A percentile compares a stretch with the other conserved stretches of the same genome.
Evolutionary conservation across 345 rosid species (phyloP).

Genomic region (Ricinus communis): DNA sequence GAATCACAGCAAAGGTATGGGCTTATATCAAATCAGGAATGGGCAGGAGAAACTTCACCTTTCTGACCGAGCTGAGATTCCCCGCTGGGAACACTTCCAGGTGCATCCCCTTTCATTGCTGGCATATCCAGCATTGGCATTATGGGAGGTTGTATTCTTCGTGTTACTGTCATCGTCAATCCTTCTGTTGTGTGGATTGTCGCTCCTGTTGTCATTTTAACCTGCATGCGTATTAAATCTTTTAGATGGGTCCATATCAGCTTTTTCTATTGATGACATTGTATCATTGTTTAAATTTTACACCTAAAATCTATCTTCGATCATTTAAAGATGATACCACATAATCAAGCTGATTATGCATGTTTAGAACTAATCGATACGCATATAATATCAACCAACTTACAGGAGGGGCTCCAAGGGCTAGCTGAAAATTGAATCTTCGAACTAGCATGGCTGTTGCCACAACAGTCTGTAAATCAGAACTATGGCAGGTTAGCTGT

Average conservation of each 20-base stretch:
- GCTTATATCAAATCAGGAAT: slow-evolving; percentile 25
- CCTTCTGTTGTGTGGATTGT: slow-evolving; percentile 93
- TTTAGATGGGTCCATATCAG: neutral
- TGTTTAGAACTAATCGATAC: neutral
- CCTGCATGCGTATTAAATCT: slow-evolving; percentile 41
- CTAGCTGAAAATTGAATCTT: slow-evolving; percentile 70
- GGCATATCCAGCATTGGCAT: slow-evolving; percentile 45
- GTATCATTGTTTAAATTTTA: neutral
- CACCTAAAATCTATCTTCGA: neutral
- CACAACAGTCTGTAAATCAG: slow-evolving; percentile 57
- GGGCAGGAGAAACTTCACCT: slow-evolving; percentile 58
- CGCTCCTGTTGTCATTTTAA: slow-evolving; percentile 90
- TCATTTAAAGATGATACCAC: no score
- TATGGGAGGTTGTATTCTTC: slow-evolving; percentile 52
- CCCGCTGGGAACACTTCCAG: slow-evolving; percentile 15
- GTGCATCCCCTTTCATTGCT: slow-evolving; percentile 30
- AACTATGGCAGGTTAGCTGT: neutral
- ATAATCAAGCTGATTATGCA: neutral
- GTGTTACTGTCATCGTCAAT: slow-evolving; percentile 61
- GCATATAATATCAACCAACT: slow-evolving; percentile 20
- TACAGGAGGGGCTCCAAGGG: slow-evolving; percentile 86
- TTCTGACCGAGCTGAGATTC: slow-evolving; percentile 30
- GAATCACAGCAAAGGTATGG: no score
- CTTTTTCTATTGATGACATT: neutral
- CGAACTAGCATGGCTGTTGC: slow-evolving; percentile 91